Conservation (phyloP, 495 filamentous ascomycete species). For the Pseudoneurospora amorphoporcata region DNA sequence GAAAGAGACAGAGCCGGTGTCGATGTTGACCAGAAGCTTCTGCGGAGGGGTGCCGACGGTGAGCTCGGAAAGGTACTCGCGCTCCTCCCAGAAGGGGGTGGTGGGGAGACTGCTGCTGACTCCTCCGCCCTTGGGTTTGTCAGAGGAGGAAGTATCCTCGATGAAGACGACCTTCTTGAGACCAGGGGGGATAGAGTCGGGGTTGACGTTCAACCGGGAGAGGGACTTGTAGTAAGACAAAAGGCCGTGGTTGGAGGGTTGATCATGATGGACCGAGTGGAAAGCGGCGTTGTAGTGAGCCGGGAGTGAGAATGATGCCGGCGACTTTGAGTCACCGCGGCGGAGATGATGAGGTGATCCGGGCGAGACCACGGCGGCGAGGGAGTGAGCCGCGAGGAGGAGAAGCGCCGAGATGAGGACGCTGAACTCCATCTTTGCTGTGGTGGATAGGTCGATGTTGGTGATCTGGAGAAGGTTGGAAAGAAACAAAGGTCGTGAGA, state of each 20-base stretch:
- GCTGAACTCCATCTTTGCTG: background rate
- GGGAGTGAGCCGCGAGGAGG: background rate
- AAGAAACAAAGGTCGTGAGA: background rate
- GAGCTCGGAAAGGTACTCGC: conserved; percentile 53
- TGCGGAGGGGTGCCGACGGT: conserved; percentile 61
- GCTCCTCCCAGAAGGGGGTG: conserved; percentile 30
- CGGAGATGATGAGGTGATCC: background rate
- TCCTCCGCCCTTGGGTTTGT: background rate
- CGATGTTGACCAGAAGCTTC: conserved; percentile 54
- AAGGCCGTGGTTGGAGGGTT: background rate
- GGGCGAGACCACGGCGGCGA: background rate
- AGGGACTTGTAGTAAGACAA: background rate
- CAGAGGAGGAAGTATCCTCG: background rate
- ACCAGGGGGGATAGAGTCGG: accelerated
- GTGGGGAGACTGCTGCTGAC: background rate
- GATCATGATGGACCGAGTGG: background rate
- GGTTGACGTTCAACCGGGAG: background rate
- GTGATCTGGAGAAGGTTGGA: background rate
- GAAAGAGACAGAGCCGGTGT: conserved; percentile 68
- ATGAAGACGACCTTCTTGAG: background rate
- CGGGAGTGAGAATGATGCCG: background rate
- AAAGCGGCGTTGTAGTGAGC: background rate
- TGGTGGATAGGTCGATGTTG: background rate
- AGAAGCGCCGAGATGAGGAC: background rate
- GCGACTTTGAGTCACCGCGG: background rate